Percentiles rank a stretch among this genome's conserved stretches.
phyloP scores from a whole-genome alignment of 148 eudicot species.

The Amaranthus hypochondriacus region DNA sequence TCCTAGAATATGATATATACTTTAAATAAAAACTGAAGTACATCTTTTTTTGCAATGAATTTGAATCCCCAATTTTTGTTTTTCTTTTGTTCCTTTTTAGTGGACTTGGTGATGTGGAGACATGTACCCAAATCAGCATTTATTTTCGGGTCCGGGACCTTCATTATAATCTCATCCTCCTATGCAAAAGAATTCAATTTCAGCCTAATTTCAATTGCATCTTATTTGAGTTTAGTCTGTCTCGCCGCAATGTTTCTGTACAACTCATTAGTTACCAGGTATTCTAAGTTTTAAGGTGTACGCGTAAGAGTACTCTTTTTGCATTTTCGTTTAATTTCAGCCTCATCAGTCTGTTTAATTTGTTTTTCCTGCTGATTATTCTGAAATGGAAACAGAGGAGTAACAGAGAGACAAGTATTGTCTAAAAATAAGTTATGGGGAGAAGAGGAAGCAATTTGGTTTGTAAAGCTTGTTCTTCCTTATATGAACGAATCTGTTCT shows the following conservation, averaged over 20 bases:
- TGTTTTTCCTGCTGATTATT: not conserved
- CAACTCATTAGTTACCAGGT: constrained; percentile 61
- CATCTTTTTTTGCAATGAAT: too few species aligned
- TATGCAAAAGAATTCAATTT: constrained; percentile 54
- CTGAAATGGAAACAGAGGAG: constrained; percentile 35
- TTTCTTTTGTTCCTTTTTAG: constrained; percentile 22
- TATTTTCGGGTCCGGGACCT: constrained; percentile 61
- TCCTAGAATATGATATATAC: too few species aligned
- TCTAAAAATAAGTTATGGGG: constrained; percentile 42
- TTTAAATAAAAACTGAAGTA: too few species aligned
- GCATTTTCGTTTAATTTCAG: too few species aligned
- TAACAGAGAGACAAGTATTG: constrained; percentile 20
- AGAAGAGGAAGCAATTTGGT: constrained; percentile 76
- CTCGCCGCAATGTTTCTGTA: constrained; percentile 63
- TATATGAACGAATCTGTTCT: constrained; percentile 61
- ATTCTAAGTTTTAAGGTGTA: not conserved
- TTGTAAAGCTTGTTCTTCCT: constrained; percentile 55
- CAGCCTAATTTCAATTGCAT: constrained; percentile 59
- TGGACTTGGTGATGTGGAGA: constrained; percentile 73
- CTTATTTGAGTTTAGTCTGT: constrained; percentile 62
- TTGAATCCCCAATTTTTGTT: not conserved
- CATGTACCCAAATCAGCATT: constrained; percentile 68
- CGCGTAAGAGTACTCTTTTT: not conserved
- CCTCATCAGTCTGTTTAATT: too few species aligned
- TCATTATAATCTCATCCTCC: constrained; percentile 54